phyloP scores from a whole-genome alignment of 441 rosid species.

The Jatropha multifida region DNA sequence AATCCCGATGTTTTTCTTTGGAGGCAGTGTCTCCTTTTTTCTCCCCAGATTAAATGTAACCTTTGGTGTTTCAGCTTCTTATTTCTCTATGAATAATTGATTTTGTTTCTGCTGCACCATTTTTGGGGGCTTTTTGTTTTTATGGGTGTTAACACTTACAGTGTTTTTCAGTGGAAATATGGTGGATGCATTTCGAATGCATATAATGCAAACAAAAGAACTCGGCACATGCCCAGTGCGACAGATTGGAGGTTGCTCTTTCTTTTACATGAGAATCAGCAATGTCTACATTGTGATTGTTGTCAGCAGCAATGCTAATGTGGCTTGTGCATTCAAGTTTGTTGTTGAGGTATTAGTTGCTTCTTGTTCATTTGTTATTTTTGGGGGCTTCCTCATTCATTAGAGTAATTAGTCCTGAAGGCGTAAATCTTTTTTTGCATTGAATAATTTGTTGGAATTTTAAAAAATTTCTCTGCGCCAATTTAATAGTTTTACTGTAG shows the following conservation, averaged over 20 bases:
- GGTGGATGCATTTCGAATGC: slow-evolving; percentile 98
- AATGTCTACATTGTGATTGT: slow-evolving; percentile 96
- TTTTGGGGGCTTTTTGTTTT: slow-evolving; percentile 6
- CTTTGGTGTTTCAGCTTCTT: not conserved
- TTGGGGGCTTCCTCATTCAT: not conserved
- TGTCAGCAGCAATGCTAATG: slow-evolving; percentile 97
- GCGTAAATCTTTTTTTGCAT: not conserved
- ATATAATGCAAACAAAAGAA: slow-evolving; percentile 97
- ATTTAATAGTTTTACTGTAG: not conserved
- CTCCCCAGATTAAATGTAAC: not conserved
- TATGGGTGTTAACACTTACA: not conserved
- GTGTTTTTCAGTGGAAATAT: slow-evolving; percentile 71
- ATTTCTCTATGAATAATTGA: not conserved
- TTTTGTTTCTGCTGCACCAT: not conserved
- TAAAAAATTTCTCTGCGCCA: not conserved
- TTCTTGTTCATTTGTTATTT: slow-evolving; percentile 1
- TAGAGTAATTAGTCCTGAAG: not conserved
- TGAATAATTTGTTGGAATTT: not conserved
- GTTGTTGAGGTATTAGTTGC: slow-evolving; percentile 75
- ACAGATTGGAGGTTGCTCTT: slow-evolving; percentile 97
- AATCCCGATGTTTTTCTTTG: not conserved
- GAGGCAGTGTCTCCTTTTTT: not conserved
- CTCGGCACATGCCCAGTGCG: slow-evolving; percentile 94
- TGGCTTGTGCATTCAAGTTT: slow-evolving; percentile 95
- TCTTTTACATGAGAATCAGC: slow-evolving; percentile 94